These are phyloP conservation scores for Uronychia setigera DNA, from an alignment of 73 alveolate genomes.

Conservation along the genomic window DNA sequence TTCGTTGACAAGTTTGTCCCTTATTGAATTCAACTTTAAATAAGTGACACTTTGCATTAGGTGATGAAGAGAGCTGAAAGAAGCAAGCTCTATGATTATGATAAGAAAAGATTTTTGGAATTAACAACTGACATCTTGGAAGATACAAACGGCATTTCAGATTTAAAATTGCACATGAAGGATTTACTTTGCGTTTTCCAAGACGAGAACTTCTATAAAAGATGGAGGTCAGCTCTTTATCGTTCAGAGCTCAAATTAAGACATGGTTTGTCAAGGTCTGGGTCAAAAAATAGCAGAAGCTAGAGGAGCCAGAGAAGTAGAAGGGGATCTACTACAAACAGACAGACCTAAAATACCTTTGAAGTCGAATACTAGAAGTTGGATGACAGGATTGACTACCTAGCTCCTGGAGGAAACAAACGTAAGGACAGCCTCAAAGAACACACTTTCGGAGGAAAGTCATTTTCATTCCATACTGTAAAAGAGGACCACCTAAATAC, in stretches of 20 bases:
- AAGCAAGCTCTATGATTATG: neutral
- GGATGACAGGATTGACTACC: neutral
- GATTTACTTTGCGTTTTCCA: neutral
- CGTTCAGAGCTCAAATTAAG: too few species aligned
- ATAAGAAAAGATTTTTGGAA: neutral
- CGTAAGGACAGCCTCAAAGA: too few species aligned
- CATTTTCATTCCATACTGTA: too few species aligned
- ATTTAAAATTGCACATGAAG: neutral
- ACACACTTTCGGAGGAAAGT: too few species aligned
- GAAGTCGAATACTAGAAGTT: neutral
- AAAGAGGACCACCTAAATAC: too few species aligned
- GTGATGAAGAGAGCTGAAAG: neutral
- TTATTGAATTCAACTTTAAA: neutral
- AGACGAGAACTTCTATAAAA: neutral
- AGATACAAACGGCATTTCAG: neutral
- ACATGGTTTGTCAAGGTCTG: too few species aligned
- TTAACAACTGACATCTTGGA: neutral
- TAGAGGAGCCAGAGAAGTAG: neutral
- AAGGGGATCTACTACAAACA: neutral
- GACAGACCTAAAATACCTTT: neutral
- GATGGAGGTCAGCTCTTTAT: too few species aligned
- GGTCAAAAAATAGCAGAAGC: neutral
- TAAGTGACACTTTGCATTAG: neutral
- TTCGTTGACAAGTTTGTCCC: neutral
- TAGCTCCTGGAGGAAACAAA: neutral